These are phyloP conservation scores for Calocybe gangraenosa DNA, from an alignment of 768 basidiomycete genomes.

Conservation along the genomic window DNA sequence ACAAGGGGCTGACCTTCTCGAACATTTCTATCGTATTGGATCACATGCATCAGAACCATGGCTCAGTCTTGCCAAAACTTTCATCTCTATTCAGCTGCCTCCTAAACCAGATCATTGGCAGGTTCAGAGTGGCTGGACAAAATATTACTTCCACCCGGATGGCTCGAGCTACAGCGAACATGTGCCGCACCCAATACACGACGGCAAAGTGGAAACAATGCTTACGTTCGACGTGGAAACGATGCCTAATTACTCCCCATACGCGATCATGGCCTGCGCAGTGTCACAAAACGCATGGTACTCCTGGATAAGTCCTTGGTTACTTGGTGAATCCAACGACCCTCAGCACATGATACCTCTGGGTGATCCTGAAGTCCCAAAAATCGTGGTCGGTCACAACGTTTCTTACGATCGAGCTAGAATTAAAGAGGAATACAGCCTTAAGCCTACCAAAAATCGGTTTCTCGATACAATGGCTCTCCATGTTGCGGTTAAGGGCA, in stretches of 20 bases:
- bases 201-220: constrained; percentile 63
- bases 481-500: constrained; percentile 90
- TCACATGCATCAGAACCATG: constrained; percentile 68
- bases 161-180: constrained; percentile 75
- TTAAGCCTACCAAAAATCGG: constrained; percentile 63
- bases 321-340: constrained; percentile 55
- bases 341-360: constrained; percentile 73
- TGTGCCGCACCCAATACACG: constrained; percentile 62
- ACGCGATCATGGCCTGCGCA: constrained; percentile 86
- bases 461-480: constrained; percentile 95
- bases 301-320: constrained; percentile 93
- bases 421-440: constrained; percentile 75
- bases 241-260: constrained; percentile 76
- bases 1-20: constrained; percentile 74
- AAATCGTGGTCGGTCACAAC: constrained; percentile 89
- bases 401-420: constrained; percentile 91
- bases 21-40: constrained; percentile 88
- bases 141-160: constrained; percentile 66
- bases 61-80: constrained; percentile 59
- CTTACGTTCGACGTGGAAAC: constrained; percentile 95
- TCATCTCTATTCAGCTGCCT: constrained; percentile 52
- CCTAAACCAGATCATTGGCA: constrained; percentile 49
- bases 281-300: constrained; percentile 87
- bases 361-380: constrained; percentile 47
- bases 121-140: constrained; percentile 82